Base-by-base conservation (phyloP, 306 rosid genomes). In the Echinosophora koreensis region DNA sequence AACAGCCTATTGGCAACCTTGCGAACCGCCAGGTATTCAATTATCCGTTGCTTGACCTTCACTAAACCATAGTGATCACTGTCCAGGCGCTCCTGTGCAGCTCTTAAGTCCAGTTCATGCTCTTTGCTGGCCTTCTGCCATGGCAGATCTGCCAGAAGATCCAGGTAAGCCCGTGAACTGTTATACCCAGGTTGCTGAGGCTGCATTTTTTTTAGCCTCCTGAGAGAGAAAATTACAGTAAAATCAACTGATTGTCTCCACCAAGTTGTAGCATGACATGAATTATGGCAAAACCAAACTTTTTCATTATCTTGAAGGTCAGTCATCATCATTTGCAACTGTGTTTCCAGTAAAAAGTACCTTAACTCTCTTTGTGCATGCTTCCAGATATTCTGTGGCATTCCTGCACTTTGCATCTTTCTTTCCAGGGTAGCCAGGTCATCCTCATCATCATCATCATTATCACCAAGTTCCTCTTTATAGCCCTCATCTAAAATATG, bases 201-300 rank as follows among this genome's bases (percentile, higher is more conserved):
- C 80, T 95, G 97, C 99, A 92, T 95, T 83, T 95, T 92, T 86
- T 95, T 95, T 1, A 95, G 93, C 84, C 97, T 89, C 99, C 99
- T 95, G 85, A 74, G 75, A 70, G 66, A 77, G 34, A 67, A 69
- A 22, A 50, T 30, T 56, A 37, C 52, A 35, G 8, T 68, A 68
- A 41, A 77, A 76, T 63, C 5, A 78, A 62, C 58, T 15, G 57
- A 46, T 42, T 69, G 66, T 42, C 68, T 10, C 66, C 50, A 47
- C 77, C 61, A 30, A 50, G 49, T 47, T 54, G 60, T 77, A 76
- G 42, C 52, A 37, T 74, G 61, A 68, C 11, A 37, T 28, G 9
- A 44, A 77, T 58, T 14, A 54, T n/a, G 41, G 66, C 16, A 38
- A 74, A 57, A 54, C 28, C 47, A 39, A 6, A 58, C 10, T 52